Conservation (phyloP, 768 basidiomycete genomes). For the Calocybe indica region DNA sequence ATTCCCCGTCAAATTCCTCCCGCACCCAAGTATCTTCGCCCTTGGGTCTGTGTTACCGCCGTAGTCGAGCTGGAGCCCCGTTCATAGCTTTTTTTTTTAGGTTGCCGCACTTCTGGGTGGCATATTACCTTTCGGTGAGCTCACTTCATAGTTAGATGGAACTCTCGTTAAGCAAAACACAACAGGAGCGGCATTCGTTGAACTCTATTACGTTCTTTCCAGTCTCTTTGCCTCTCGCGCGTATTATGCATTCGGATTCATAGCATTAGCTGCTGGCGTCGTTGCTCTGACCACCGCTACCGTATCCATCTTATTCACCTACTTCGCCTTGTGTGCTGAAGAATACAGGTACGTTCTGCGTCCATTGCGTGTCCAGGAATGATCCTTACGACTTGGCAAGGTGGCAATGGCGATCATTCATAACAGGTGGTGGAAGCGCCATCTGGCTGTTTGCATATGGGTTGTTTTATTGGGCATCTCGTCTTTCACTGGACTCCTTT, state of each 20-base stretch:
- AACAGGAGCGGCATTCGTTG: constrained; percentile 91
- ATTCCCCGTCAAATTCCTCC: constrained; percentile 98
- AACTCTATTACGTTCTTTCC: constrained; percentile 88
- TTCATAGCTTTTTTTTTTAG: constrained; percentile 23
- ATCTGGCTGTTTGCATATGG: constrained; percentile 91
- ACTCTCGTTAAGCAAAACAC: constrained; percentile 2
- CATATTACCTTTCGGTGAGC: constrained; percentile 81
- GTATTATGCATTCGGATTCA: constrained; percentile 95
- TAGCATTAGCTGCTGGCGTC: constrained; percentile 80
- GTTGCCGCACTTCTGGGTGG: constrained; percentile 79
- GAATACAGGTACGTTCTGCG: constrained; percentile 70
- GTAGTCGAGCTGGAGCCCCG: constrained; percentile 1
- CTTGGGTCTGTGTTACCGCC: constrained; percentile 50
- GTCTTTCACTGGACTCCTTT: constrained; percentile 79
- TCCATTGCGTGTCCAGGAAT: not conserved
- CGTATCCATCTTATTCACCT: constrained; percentile 81
- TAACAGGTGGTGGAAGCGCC: constrained; percentile 87
- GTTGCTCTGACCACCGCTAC: constrained; percentile 87
- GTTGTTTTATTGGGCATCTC: constrained; percentile 81
- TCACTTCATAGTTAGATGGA: not conserved
- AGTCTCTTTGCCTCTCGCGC: constrained; percentile 88
- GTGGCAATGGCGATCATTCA: constrained; percentile 96
- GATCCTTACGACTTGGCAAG: constrained; percentile 26
- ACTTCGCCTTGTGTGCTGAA: constrained; percentile 91
- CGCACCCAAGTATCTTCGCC: constrained; percentile 73